Evolutionary conservation across 768 basidiomycete genomes (phyloP).

Genomic region (Mycena vulgaris): DNA sequence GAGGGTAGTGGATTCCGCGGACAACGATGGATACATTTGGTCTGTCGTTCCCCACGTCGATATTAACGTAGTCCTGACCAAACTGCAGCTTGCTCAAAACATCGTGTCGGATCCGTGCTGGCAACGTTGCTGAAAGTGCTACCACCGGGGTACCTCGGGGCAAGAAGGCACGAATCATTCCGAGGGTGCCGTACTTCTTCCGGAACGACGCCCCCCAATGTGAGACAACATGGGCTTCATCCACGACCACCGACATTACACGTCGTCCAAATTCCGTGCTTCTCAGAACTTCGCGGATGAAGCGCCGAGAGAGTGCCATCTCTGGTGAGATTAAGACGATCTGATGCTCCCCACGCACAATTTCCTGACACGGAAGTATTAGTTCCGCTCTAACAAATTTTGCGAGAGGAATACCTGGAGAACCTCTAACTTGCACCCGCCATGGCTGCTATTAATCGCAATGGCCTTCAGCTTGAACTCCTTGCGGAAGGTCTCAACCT

Average conservation of each 20-base stretch:
- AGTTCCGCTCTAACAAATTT: too few relatives aligned
- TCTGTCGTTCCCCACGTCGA: conserved; percentile 44
- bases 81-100: conserved; percentile 21
- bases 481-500: conserved; percentile 50
- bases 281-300: conserved; percentile 45
- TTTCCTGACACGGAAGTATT: conserved; percentile 39
- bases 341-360: conserved; percentile 43
- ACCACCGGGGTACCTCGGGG: conserved; percentile 1
- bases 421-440: conserved; percentile 43
- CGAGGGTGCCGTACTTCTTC: conserved; percentile 12
- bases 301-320: conserved; percentile 46
- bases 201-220: conserved; percentile 49
- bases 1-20: conserved; percentile 50
- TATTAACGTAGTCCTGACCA: not conserved
- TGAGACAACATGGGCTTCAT: conserved; percentile 55
- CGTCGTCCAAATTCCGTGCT: conserved; percentile 39
- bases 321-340: conserved; percentile 55
- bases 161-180: conserved; percentile 1
- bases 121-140: conserved; percentile 1
- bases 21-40: conserved; percentile 53
- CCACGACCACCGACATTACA: conserved; percentile 48
- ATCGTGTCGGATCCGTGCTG: not conserved
- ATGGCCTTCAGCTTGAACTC: conserved; percentile 50
- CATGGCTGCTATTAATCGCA: conserved; percentile 50
- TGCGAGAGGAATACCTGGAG: conserved; percentile 48